A percentile compares a stretch with the other conserved stretches of the same genome.
Conservation (phyloP, 2,329 filamentous ascomycete species). For the Cladophialophora carrionii region DNA sequence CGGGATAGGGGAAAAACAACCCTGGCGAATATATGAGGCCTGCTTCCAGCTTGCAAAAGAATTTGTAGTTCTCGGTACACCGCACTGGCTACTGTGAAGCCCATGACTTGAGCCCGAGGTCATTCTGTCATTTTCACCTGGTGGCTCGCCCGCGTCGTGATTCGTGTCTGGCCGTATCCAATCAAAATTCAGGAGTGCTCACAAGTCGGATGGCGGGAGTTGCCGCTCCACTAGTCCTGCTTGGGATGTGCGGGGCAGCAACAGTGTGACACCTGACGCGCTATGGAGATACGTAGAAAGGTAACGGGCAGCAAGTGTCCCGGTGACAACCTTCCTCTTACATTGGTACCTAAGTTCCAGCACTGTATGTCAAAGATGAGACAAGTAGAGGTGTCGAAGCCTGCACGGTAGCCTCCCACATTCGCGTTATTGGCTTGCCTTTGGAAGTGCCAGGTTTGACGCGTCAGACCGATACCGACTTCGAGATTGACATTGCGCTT, state of each 20-base stretch:
- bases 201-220: too few relatives aligned
- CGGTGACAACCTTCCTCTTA: not conserved
- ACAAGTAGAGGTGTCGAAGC: not conserved
- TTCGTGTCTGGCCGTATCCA: too few relatives aligned
- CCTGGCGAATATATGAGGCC: not conserved
- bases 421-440: not conserved
- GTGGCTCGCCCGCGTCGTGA: too few relatives aligned
- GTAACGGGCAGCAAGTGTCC: not conserved
- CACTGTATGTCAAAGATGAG: not conserved
- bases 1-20: not conserved
- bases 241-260: too few relatives aligned
- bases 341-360: not conserved
- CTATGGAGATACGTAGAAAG: too few relatives aligned
- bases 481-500: not conserved
- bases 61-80: not conserved
- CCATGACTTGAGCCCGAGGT: not conserved
- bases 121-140: too few relatives aligned
- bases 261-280: too few relatives aligned
- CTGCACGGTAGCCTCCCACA: not conserved
- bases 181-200: too few relatives aligned
- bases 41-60: not conserved
- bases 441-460: not conserved
- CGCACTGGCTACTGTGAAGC: not conserved
- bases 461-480: not conserved
- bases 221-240: too few relatives aligned